Conservation (phyloP, 768 basidiomycete species). For the Tylopilus vinaceipallidus region DNA sequence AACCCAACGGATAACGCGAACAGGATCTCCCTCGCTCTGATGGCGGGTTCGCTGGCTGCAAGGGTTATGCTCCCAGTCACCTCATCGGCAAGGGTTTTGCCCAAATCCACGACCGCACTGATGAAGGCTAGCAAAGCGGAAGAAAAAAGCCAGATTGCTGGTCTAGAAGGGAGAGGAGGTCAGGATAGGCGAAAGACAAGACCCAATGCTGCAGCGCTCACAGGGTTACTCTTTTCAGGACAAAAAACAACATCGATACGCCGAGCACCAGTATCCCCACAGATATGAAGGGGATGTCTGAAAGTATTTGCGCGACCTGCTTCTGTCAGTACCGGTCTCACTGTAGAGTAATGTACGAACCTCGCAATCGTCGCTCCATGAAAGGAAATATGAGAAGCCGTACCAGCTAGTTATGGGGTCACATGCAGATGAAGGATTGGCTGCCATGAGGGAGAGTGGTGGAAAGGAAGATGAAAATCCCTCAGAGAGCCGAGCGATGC, state of each 20-base stretch:
- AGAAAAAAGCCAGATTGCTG: constrained; percentile 50
- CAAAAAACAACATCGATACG: constrained; percentile 53
- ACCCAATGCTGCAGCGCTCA: constrained; percentile 31
- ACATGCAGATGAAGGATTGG: constrained; percentile 12
- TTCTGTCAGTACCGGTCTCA: constrained; percentile 8
- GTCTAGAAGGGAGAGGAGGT: constrained; percentile 28
- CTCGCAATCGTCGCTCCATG: constrained; percentile 41
- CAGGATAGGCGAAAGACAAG: neutral
- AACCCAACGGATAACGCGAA: constrained; percentile 56
- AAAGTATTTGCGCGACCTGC: constrained; percentile 55
- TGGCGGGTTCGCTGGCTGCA: constrained; percentile 30
- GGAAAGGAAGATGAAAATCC: constrained; percentile 14
- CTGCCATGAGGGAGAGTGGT: constrained; percentile 20
- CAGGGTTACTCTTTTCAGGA: constrained; percentile 51
- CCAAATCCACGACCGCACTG: constrained; percentile 62
- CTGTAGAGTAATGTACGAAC: constrained; percentile 34
- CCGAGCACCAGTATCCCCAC: constrained; percentile 66
- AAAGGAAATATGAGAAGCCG: constrained; percentile 29
- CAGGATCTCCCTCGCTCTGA: constrained; percentile 56
- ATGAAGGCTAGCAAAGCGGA: constrained; percentile 61
- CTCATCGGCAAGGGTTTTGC: constrained; percentile 47
- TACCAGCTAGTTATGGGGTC: constrained; percentile 15
- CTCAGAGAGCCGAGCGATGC: constrained; percentile 6
- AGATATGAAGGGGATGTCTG: constrained; percentile 66
- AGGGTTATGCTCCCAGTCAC: constrained; percentile 23